A percentile compares a stretch with the other conserved stretches of the same genome.
Evolutionary conservation across 2,329 filamentous ascomycete genomes (phyloP).

Genomic region (Colletotrichum endophyticum): DNA sequence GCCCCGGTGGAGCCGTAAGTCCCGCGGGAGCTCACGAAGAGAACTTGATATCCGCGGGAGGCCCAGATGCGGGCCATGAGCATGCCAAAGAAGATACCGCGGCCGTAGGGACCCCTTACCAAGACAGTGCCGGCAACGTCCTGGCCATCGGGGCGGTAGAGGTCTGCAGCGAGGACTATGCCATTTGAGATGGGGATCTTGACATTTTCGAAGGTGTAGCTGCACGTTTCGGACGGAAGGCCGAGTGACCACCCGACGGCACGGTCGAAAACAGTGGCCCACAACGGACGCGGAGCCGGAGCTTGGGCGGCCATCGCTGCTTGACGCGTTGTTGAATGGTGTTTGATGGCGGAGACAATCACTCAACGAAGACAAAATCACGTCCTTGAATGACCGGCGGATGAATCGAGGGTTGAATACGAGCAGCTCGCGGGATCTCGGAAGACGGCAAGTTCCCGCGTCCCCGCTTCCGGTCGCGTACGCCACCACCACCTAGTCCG

Average conservation of each 20-base stretch:
- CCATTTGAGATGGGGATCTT: slow-evolving; percentile 18
- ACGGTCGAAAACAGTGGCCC: background rate
- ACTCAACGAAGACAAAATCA: background rate
- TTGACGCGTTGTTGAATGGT: background rate
- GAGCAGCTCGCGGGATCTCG: background rate
- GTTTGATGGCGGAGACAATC: background rate
- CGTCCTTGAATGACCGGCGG: background rate
- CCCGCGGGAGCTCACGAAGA: slow-evolving; percentile 24
- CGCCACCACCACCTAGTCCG: background rate
- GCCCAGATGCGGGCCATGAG: slow-evolving; percentile 20
- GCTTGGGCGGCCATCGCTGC: background rate
- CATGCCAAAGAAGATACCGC: background rate
- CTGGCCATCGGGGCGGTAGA: slow-evolving; percentile 23
- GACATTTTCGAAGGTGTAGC: slow-evolving; percentile 7
- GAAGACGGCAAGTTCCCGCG: background rate
- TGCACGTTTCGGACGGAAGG: slow-evolving; percentile 12
- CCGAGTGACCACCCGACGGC: background rate
- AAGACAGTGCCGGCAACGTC: slow-evolving; percentile 19
- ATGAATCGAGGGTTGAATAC: background rate
- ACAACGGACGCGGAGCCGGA: background rate
- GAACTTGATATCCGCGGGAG: slow-evolving; percentile 26
- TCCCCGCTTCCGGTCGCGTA: background rate
- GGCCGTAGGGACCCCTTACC: slow-evolving; percentile 22
- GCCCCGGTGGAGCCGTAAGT: background rate
- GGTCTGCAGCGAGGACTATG: slow-evolving; percentile 28